These are phyloP conservation scores for Hypoxylon sp. DNA, from an alignment of 2,329 filamentous ascomycete genomes.

Conservation along the genomic window DNA sequence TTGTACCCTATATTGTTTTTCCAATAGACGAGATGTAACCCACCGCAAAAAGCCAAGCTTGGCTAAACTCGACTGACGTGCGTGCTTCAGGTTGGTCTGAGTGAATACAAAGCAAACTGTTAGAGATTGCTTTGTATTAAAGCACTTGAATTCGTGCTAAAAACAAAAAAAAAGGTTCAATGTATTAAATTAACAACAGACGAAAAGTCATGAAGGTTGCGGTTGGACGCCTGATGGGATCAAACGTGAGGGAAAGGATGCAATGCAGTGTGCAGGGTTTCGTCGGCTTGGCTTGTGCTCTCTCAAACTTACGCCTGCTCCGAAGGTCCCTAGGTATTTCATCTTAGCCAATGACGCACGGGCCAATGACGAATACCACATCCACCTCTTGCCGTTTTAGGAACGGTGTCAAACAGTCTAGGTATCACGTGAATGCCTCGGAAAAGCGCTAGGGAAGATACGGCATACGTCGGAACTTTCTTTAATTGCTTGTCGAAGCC, in stretches of 20 bases:
- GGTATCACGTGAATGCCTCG: constrained; percentile 19
- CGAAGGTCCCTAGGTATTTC: constrained; percentile 33
- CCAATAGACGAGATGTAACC: constrained; percentile 44
- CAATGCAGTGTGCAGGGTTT: constrained; percentile 44
- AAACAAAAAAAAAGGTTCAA: not conserved
- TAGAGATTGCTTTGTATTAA: not conserved
- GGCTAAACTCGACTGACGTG: constrained; percentile 33
- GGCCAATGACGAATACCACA: constrained; percentile 43
- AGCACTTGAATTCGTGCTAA: not conserved
- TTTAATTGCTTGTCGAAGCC: not conserved
- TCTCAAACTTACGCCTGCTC: constrained; percentile 21
- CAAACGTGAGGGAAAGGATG: constrained; percentile 42
- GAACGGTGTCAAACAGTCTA: not conserved
- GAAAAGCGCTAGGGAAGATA: not conserved
- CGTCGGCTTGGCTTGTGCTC: constrained; percentile 33
- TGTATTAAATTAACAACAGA: constrained; percentile 26
- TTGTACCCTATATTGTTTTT: constrained; percentile 44
- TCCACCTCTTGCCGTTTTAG: constrained; percentile 19
- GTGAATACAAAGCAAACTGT: constrained; percentile 17
- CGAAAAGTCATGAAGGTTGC: constrained; percentile 8
- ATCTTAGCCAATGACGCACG: constrained; percentile 26
- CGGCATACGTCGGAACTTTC: not conserved
- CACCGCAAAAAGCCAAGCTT: constrained; percentile 45
- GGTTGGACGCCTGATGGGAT: constrained; percentile 26
- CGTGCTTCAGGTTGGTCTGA: constrained; percentile 31